Base-by-base conservation (phyloP, 2,329 filamentous ascomycete genomes). In the Diaporthe ampelina region DNA sequence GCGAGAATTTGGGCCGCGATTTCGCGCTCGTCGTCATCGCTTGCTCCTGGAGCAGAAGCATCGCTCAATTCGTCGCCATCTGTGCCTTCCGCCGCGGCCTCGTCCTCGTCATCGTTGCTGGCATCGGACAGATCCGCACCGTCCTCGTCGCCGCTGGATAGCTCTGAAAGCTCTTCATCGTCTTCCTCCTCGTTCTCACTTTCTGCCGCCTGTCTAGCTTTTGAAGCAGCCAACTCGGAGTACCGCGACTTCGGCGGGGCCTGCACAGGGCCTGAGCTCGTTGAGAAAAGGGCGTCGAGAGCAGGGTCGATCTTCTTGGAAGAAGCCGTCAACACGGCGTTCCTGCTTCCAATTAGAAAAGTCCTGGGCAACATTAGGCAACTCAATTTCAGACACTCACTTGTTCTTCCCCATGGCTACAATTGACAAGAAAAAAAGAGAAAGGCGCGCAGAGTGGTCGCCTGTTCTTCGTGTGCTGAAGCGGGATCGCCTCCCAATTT, bases 281-380 rank as follows among this genome's bases (percentile, higher is more conserved):
- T 86, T 73, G 92, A 88, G 84, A 95, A 95, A 52, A 95, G 87
- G 76, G 92, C 91, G 79, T 92, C 88, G 77, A 95, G 86, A 73
- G 88, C 85, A 81, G 93, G 92, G 85, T 95, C 93, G 75, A 95
- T 86, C 75, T 88, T 86, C 82, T 89, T 89, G 73, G 85, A 83
- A 48, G 87, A 83, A 76, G 85, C 86, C 69, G 82, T 77, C 75
- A 90, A 78, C 73, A 79, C 78, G 59, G 81, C 78, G 80, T 83
- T 83, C 77, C 85, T 88, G 76, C 29, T 68, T 74, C 50, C 45
- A 50, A 43, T 76, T 69, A 76, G 73, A 37, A 37, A 59, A 19
- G 35, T 4, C 2, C 48, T 29, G 19, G 2, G 19, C 4, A 24
- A 52, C 11, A 11, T 32, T 58, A 19, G 24, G 32, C 35, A 1